These are phyloP conservation scores for Stramenopiles sp. DNA, from an alignment of 352 stramenopile genomes.

Conservation along the genomic window DNA sequence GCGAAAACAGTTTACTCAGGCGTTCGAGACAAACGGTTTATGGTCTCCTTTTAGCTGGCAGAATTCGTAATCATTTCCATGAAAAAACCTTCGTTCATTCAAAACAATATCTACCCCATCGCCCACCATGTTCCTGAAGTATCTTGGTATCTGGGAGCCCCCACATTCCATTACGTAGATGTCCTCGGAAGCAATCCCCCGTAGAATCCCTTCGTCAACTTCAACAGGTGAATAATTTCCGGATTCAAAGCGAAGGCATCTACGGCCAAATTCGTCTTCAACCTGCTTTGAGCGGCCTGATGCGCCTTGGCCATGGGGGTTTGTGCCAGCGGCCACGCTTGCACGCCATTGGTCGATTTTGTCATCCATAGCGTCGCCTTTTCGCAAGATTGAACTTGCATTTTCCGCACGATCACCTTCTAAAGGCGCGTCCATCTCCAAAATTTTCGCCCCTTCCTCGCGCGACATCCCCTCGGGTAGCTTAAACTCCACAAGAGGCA, in stretches of 20 bases:
- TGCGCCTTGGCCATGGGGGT: background rate
- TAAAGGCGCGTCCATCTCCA: conserved; percentile 4
- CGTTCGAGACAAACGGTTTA: background rate
- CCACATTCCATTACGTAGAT: background rate
- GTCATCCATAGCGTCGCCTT: conserved; percentile 4
- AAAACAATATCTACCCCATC: conserved; percentile 11
- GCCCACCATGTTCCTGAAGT: conserved; percentile 11
- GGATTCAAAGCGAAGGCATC: background rate
- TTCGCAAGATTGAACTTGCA: background rate
- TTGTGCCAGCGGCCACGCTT: background rate
- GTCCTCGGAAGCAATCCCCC: background rate
- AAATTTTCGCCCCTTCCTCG: conserved; percentile 9
- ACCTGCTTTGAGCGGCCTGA: background rate
- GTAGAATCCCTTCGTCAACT: background rate
- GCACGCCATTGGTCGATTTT: conserved; percentile 13
- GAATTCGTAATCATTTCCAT: conserved; percentile 13
- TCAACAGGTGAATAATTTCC: background rate
- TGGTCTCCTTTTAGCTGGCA: background rate
- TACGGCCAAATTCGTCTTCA: background rate
- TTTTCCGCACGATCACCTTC: background rate
- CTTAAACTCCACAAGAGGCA: conserved; percentile 83
- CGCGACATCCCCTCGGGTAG: conserved; percentile 14
- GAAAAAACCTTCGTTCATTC: background rate
- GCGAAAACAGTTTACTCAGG: no score
- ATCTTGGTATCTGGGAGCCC: background rate